Conservation (phyloP, 345 rosid genomes). For the Orychophragmus violaceus region DNA sequence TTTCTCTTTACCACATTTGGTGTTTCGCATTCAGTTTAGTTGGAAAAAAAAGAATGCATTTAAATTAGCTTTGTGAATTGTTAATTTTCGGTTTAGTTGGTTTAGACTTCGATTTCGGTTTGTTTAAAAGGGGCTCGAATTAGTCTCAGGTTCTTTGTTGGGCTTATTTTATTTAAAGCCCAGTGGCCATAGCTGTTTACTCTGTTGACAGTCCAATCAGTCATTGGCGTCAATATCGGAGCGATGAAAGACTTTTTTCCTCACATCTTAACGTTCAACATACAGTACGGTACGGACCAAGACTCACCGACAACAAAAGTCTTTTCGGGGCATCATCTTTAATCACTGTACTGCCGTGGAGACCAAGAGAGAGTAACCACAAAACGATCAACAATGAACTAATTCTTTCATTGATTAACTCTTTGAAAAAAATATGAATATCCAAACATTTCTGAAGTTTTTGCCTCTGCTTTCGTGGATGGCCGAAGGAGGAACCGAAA, state of each 20-base stretch:
- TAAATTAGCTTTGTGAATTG: neutral
- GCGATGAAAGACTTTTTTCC: neutral
- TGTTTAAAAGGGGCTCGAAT: neutral
- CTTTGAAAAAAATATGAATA: too few species aligned
- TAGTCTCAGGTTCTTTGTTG: neutral
- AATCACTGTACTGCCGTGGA: too few species aligned
- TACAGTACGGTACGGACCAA: neutral
- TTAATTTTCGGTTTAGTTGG: neutral
- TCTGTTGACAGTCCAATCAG: too few species aligned
- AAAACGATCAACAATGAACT: too few species aligned
- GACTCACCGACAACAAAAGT: neutral
- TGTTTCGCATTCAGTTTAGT: neutral
- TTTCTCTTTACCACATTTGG: neutral
- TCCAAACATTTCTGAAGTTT: too few species aligned
- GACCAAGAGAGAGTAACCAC: too few species aligned
- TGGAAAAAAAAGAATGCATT: neutral
- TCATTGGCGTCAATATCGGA: neutral
- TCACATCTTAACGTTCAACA: neutral
- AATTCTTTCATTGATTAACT: too few species aligned
- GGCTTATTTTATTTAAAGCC: neutral
- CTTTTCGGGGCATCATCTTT: neutral
- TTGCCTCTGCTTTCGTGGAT: too few species aligned
- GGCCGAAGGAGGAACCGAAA: conserved; percentile 30
- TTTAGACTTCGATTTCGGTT: neutral
- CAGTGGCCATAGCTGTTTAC: too few species aligned